Evolutionary conservation across 192 early-diverging fungal genomes (phyloP).

Genomic region (Coemansia sp.): DNA sequence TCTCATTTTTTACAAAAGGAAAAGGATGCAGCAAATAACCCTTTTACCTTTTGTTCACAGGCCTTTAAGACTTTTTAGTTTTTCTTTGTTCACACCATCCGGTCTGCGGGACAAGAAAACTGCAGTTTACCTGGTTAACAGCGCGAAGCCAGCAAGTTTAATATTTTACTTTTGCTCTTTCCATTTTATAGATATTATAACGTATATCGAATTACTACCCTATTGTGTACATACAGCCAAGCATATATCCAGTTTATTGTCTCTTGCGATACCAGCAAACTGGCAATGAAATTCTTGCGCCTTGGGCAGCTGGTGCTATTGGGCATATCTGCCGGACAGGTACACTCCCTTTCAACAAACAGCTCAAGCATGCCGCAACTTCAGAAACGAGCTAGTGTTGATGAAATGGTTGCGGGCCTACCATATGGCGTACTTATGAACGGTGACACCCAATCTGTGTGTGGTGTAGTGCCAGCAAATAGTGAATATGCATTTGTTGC

Average conservation of each 20-base stretch:
- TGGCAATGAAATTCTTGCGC: not conserved
- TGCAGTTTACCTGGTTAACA: too few relatives aligned
- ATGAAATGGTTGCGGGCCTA: not conserved
- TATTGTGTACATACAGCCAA: too few relatives aligned
- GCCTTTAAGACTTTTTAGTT: not conserved
- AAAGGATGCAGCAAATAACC: not conserved
- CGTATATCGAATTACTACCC: not conserved
- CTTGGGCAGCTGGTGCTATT: not conserved
- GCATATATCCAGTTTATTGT: not conserved
- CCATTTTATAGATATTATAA: not conserved
- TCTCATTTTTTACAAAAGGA: too few relatives aligned
- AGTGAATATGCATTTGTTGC: slow-evolving; percentile 14
- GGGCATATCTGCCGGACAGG: not conserved
- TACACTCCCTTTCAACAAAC: not conserved
- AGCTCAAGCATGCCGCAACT: not conserved
- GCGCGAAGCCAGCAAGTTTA: too few relatives aligned
- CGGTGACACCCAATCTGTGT: slow-evolving; percentile 5
- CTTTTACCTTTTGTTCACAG: not conserved
- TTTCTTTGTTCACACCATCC: not conserved
- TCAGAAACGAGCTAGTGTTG: not conserved
- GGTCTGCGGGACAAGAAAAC: too few relatives aligned
- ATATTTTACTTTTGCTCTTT: not conserved
- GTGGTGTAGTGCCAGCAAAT: slow-evolving; percentile 3
- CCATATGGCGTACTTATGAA: slow-evolving; percentile 7
- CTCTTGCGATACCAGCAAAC: not conserved